Percentiles rank a stretch among this genome's conserved stretches.
Conservation (phyloP, 176 grass and related monocot genomes). For the Rhynchospora pubera region DNA sequence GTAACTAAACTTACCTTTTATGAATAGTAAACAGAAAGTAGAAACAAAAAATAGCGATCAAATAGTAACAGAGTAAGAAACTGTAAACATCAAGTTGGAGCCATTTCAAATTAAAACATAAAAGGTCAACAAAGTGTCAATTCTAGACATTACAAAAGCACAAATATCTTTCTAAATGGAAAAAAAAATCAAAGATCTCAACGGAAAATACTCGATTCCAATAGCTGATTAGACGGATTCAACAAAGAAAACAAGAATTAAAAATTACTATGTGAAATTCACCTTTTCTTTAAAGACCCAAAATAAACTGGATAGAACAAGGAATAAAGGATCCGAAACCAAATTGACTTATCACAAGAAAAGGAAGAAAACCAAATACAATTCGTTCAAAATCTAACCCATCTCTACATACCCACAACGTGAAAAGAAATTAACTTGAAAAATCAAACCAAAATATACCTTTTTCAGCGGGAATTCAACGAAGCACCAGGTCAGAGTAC, state of each 20-base stretch:
- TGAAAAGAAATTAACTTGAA: not conserved
- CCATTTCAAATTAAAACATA: not conserved
- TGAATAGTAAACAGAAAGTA: not conserved
- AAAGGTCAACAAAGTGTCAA: not conserved
- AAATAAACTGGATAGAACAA: constrained; percentile 5
- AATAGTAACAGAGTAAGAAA: not conserved
- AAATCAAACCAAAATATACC: constrained; percentile 7
- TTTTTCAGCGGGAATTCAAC: not conserved
- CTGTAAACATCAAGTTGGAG: constrained; percentile 6
- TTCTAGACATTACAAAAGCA: not conserved
- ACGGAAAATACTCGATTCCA: constrained; percentile 8
- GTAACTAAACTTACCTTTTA: not conserved
- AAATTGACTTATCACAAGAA: not conserved
- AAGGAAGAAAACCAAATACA: not conserved
- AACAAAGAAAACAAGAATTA: not conserved
- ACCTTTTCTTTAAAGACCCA: constrained; percentile 3
- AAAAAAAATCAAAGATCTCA: not conserved
- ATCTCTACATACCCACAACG: not conserved
- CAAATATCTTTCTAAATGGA: not conserved
- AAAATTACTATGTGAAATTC: not conserved
- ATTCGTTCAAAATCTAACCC: not conserved
- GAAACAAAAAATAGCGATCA: constrained; percentile 1
- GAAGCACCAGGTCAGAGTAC: not conserved
- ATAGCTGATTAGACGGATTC: not conserved
- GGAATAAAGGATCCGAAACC: not conserved